Evolutionary conservation across 2,329 filamentous ascomycete genomes (phyloP).

Genomic region (Cadophora sp.): DNA sequence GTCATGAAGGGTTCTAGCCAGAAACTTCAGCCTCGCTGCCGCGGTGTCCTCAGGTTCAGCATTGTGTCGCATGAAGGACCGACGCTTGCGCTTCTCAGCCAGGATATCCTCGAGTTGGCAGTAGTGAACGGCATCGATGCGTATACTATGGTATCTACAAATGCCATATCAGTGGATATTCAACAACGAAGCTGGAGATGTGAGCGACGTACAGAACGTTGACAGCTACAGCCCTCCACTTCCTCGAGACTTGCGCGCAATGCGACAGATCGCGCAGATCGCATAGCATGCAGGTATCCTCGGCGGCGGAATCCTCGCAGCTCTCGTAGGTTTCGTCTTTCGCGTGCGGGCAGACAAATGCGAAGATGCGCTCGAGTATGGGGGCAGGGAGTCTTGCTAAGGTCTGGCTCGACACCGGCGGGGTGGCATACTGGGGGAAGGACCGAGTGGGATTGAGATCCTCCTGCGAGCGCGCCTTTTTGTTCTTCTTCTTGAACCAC

Average conservation of each 20-base stretch:
- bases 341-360: slow-evolving; percentile 82
- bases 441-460: slow-evolving; percentile 12
- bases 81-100: slow-evolving; percentile 78
- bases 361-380: slow-evolving; percentile 80
- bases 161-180: slow-evolving; percentile 19
- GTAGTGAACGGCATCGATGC: slow-evolving; percentile 94
- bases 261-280: slow-evolving; percentile 87
- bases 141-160: slow-evolving; percentile 81
- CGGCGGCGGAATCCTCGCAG: slow-evolving; percentile 80
- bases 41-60: slow-evolving; percentile 83
- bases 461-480: slow-evolving; percentile 21
- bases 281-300: slow-evolving; percentile 90
- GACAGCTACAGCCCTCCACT: slow-evolving; percentile 67
- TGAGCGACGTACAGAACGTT: slow-evolving; percentile 64
- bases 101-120: slow-evolving; percentile 86
- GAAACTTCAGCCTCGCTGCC: slow-evolving; percentile 74
- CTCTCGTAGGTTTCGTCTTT: slow-evolving; percentile 79
- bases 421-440: slow-evolving; percentile 30
- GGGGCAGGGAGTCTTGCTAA: slow-evolving; percentile 62
- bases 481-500: slow-evolving; percentile 40
- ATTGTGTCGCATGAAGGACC: slow-evolving; percentile 76
- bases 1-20: slow-evolving; percentile 83
- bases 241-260: slow-evolving; percentile 75
- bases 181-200: background rate
- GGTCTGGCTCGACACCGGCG: slow-evolving; percentile 30